phyloP scores from a whole-genome alignment of 1,284 basidiomycete genomes.

The Naganishia sp. region DNA sequence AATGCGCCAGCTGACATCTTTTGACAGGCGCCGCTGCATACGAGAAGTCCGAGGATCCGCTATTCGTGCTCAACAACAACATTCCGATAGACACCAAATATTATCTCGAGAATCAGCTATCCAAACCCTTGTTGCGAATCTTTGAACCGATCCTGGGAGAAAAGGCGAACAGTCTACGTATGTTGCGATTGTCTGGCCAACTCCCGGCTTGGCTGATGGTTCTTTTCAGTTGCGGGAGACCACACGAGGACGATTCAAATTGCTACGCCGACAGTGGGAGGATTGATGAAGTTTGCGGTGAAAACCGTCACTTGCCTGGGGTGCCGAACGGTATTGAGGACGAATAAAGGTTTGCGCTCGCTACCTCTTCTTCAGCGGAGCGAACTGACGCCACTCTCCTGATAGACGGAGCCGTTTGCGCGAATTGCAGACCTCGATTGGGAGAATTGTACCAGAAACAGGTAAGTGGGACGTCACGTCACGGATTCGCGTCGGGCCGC shows the following conservation, averaged over 20 bases:
- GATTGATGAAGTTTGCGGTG: conserved; percentile 95
- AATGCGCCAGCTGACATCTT: neutral
- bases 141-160: conserved; percentile 97
- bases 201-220: conserved; percentile 27
- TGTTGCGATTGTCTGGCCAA: neutral
- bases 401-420: conserved; percentile 84
- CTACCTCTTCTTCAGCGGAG: neutral
- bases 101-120: conserved; percentile 93
- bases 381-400: conserved; percentile 13
- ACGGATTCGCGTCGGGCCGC: neutral
- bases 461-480: conserved; percentile 49
- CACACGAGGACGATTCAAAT: conserved; percentile 92
- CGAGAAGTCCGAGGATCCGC: conserved; percentile 93
- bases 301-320: conserved; percentile 90
- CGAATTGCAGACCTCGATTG: conserved; percentile 80
- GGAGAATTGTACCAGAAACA: conserved; percentile 91
- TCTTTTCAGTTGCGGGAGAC: conserved; percentile 75
- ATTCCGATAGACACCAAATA: conserved; percentile 95
- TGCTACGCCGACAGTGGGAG: conserved; percentile 88
- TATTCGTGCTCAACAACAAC: conserved; percentile 94
- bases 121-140: conserved; percentile 91
- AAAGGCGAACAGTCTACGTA: conserved; percentile 69
- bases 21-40: conserved; percentile 85
- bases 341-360: conserved; percentile 64
- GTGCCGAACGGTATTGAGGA: conserved; percentile 80